These are phyloP conservation scores for Penicillium odoratum DNA, from an alignment of 495 filamentous ascomycete species.

Conservation along the genomic window DNA sequence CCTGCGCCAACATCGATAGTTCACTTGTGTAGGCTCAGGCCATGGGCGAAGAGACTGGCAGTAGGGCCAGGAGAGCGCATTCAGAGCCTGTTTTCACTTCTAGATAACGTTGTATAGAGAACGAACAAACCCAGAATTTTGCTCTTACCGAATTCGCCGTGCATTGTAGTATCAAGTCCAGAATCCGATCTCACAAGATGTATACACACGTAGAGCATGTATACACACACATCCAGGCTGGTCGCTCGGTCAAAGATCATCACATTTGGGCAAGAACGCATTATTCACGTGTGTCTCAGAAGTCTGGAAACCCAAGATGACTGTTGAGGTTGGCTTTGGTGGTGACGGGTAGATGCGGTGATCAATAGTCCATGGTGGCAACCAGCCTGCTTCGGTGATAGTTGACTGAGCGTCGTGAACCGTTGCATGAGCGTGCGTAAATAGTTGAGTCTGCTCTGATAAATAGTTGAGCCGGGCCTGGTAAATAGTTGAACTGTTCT, in stretches of 20 bases:
- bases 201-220: neutral
- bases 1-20: neutral
- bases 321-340: constrained; percentile 1
- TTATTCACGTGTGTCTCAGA: neutral
- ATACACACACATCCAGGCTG: constrained; percentile 1
- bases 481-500: too few relatives aligned
- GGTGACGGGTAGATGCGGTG: constrained; percentile 1
- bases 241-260: constrained; percentile 4
- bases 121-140: constrained; percentile 3
- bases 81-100: constrained; percentile 1
- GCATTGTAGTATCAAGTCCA: constrained; percentile 2
- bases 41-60: constrained; percentile 5
- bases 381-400: neutral
- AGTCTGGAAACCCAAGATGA: constrained; percentile 2
- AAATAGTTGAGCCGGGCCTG: neutral
- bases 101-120: neutral
- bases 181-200: constrained; percentile 1
- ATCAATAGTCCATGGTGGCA: neutral
- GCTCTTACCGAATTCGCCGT: constrained; percentile 2
- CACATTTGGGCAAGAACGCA: constrained; percentile 1
- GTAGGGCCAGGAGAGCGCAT: constrained; percentile 1
- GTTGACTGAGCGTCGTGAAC: neutral
- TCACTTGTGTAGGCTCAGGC: constrained; percentile 1
- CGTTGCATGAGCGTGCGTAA: neutral
- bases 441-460: neutral